Evolutionary conservation across 768 basidiomycete genomes (phyloP), one percentile per base, ranked within the genome.

Genomic region (Leccinum boreale): DNA sequence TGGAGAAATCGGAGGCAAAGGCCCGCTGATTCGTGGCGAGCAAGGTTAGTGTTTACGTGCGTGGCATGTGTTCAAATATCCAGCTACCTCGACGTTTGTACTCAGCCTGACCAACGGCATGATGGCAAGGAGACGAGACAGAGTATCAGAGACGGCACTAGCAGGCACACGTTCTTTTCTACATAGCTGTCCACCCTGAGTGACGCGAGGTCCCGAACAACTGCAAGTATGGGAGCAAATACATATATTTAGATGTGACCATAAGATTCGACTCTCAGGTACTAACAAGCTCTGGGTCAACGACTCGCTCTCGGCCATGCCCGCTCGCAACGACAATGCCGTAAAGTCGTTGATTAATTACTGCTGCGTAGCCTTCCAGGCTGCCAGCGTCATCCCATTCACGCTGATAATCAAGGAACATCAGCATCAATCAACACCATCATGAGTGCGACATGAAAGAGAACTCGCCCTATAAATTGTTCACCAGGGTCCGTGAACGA

Each of bases 1-100:
- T 14, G 52, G 84, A 84, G 64, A 88, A 82, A 58, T 85, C 80
- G 17, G 78, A 71, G 29, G 72, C 63, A 56, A 78, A 77, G 4
- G 64, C 65, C 59, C 72, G 7, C 61, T 65, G 29, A 46, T 42
- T 48, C 17, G 31, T 23, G 9, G 31, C 24, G 23, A 26, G 21
- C 17, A 10, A 39, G 17, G 39, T 58, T n/a, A 54, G 46, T 12
- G 4, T 36, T 28, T 26, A n/a, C 10, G 17, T 39, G 36, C n/a
- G 10, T 6, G 33, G 12, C 33, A 12, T 29, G 19, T 17, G 53
- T 14, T 39, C 15, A 21, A 19, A 50, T 23, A 9, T 1, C 4
- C 17, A 39, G 9, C 55, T 57, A 78, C 73, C 55, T 70, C 66
- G 57, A 72, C 75, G 54, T 76, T 78, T 12, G 76, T 77, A 55